A percentile compares a stretch with the other conserved stretches of the same genome.
phyloP scores from a whole-genome alignment of 495 filamentous ascomycete genomes.

The Elasticomyces elasticus region DNA sequence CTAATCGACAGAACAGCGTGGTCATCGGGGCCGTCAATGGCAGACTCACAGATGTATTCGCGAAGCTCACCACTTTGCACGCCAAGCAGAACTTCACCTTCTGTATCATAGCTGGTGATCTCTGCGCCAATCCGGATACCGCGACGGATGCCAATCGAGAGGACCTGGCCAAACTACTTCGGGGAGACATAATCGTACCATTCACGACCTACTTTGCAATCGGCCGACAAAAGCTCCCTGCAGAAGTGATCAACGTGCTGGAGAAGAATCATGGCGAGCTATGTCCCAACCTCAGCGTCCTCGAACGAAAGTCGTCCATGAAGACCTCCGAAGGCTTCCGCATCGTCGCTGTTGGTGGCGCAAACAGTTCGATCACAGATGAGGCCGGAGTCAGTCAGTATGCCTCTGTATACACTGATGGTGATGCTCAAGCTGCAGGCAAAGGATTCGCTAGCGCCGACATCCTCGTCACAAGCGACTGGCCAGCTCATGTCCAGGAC shows the following conservation, averaged over 20 bases:
- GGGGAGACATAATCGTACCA: constrained; percentile 59
- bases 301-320: constrained; percentile 71
- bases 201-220: constrained; percentile 82
- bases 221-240: constrained; percentile 58
- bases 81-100: constrained; percentile 77
- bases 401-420: constrained; percentile 57
- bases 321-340: constrained; percentile 85
- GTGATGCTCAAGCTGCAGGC: constrained; percentile 59
- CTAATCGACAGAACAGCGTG: constrained; percentile 49
- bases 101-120: constrained; percentile 71
- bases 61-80: constrained; percentile 68
- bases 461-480: constrained; percentile 74
- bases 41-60: constrained; percentile 59
- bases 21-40: constrained; percentile 74
- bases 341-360: constrained; percentile 71
- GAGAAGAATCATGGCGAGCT: constrained; percentile 66
- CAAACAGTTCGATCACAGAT: constrained; percentile 39
- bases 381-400: constrained; percentile 51
- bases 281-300: constrained; percentile 76
- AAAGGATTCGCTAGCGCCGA: constrained; percentile 66
- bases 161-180: constrained; percentile 53
- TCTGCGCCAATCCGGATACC: constrained; percentile 45
- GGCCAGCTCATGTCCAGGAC: constrained; percentile 62
- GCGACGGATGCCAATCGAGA: constrained; percentile 41
- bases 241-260: constrained; percentile 57